Evolutionary conservation across 305 asterid species (phyloP).

Genomic region (Fraxinus dipetala): DNA sequence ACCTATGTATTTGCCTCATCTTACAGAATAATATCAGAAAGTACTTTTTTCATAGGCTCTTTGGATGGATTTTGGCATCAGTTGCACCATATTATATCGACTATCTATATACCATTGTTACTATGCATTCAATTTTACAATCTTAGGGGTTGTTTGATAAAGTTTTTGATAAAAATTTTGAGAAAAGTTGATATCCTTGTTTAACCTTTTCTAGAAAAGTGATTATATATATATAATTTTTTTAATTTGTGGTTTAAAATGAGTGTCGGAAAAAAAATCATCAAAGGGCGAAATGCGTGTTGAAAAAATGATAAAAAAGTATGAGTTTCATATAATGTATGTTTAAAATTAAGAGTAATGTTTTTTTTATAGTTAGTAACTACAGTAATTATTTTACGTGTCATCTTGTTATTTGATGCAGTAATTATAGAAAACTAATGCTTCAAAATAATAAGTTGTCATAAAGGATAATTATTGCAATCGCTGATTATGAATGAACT

Average conservation of each 20-base stretch:
- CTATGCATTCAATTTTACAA: background rate
- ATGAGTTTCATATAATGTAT: background rate
- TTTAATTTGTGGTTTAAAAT: background rate
- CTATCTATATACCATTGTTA: background rate
- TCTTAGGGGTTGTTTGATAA: background rate
- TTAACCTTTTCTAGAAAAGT: background rate
- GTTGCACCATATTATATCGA: background rate
- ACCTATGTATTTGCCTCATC: background rate
- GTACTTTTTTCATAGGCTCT: background rate
- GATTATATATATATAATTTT: too few species aligned
- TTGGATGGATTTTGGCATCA: background rate
- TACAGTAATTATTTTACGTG: background rate
- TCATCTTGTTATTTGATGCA: background rate
- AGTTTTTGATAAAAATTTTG: background rate
- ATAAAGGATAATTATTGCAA: too few species aligned
- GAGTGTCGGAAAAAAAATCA: background rate
- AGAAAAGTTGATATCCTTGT: background rate
- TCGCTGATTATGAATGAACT: too few species aligned
- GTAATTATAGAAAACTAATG: background rate
- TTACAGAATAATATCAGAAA: background rate
- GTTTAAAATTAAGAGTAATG: background rate
- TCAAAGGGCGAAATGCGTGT: background rate
- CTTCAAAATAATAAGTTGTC: background rate
- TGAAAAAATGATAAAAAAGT: background rate
- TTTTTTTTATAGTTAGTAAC: background rate